A percentile compares a stretch with the other conserved stretches of the same genome.
These are phyloP conservation scores for Paramecium pentaurelia DNA, from an alignment of 73 alveolate genomes.

Conservation along the genomic window DNA sequence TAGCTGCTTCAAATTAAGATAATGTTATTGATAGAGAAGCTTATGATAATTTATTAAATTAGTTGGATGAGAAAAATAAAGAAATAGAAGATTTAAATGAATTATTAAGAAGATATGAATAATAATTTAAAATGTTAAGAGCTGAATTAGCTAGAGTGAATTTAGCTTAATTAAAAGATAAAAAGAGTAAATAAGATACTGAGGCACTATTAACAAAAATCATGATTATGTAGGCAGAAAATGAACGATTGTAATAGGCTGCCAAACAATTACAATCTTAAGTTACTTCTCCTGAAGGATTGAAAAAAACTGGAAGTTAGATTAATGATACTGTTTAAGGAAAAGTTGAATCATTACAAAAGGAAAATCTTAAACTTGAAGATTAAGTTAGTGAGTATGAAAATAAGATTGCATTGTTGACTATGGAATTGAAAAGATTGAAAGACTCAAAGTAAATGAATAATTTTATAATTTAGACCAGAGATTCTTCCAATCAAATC, in stretches of 20 bases:
- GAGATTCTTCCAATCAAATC: background rate
- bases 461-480: background rate
- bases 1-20: background rate
- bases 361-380: background rate
- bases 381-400: background rate
- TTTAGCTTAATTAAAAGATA: background rate
- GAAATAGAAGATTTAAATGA: slow-evolving; percentile 10
- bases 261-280: background rate
- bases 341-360: background rate
- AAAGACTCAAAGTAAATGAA: background rate
- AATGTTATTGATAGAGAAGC: background rate
- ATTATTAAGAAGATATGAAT: slow-evolving; percentile 8
- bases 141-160: slow-evolving; percentile 25
- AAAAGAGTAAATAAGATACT: background rate
- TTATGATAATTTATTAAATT: background rate
- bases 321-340: background rate
- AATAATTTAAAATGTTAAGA: slow-evolving; percentile 16
- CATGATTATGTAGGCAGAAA: background rate
- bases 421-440: slow-evolving; percentile 4
- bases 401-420: background rate
- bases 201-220: background rate
- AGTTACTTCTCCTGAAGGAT: background rate
- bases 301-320: background rate
- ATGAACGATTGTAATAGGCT: background rate
- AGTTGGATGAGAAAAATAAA: background rate